Percentiles rank a stretch among this genome's conserved stretches.
Conservation (phyloP, 139 green algal species). For the Chlorella ohadii region DNA sequence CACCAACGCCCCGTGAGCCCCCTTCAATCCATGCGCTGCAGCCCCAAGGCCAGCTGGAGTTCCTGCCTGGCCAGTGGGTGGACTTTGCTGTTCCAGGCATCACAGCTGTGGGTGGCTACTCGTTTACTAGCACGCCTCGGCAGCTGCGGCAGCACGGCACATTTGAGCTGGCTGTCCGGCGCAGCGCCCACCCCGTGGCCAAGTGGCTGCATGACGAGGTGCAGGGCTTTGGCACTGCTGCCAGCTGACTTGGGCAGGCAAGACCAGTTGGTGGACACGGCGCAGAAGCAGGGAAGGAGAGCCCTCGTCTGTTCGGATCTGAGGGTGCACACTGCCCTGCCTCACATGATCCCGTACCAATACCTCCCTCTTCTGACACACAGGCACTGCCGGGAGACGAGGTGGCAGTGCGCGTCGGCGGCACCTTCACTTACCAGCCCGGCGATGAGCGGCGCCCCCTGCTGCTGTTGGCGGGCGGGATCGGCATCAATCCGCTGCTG, state of each 20-base stretch:
- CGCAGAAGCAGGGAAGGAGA: no score
- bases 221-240: no score
- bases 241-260: no score
- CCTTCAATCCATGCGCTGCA: no score
- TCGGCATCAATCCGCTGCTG: conserved; percentile 35
- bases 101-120: conserved; percentile 8
- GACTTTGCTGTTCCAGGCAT: conserved; percentile 13
- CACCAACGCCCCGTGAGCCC: neutral
- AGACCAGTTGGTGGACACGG: no score
- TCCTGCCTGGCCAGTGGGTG: conserved; percentile 35
- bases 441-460: conserved; percentile 10
- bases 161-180: conserved; percentile 29
- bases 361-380: no score
- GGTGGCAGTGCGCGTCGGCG: conserved; percentile 21
- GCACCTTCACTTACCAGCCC: neutral
- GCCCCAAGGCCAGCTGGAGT: neutral
- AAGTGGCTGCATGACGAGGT: conserved; percentile 32
- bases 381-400: conserved; percentile 1
- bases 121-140: conserved; percentile 2
- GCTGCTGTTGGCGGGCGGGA: conserved; percentile 34
- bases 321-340: no score
- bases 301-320: no score
- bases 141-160: neutral
- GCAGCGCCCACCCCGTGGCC: conserved; percentile 2
- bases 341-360: no score